phyloP scores from a whole-genome alignment of 306 rosid genomes.

The Mucuna pruriens region DNA sequence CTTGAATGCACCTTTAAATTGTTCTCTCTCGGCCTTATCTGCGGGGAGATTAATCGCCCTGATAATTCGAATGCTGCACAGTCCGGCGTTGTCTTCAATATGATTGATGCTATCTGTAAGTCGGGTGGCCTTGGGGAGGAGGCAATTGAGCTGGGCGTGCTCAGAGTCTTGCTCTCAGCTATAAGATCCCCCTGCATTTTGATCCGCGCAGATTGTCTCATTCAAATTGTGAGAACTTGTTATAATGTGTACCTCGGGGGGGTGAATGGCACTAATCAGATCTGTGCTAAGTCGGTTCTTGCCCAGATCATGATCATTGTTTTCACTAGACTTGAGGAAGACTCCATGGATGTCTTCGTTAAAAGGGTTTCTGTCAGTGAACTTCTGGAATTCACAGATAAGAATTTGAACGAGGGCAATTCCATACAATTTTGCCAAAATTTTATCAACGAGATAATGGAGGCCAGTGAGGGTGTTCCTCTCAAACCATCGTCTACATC shows the following conservation, averaged over 20 bases:
- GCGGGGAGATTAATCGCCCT: constrained; percentile 78
- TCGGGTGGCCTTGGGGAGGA: constrained; percentile 88
- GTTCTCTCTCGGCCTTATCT: constrained; percentile 81
- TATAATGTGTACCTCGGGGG: constrained; percentile 98
- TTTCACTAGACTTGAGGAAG: constrained; percentile 81
- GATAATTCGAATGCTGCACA: constrained; percentile 35
- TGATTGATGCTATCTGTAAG: constrained; percentile 79
- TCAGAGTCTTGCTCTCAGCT: constrained; percentile 80
- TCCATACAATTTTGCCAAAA: constrained; percentile 81
- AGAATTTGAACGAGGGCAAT: constrained; percentile 94
- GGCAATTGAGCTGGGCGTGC: constrained; percentile 78
- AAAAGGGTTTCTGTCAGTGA: constrained; percentile 71
- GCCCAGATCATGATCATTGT: constrained; percentile 91
- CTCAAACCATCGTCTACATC: constrained; percentile 28
- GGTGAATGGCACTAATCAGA: constrained; percentile 93
- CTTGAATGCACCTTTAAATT: constrained; percentile 89
- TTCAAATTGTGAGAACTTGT: constrained; percentile 86
- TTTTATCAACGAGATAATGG: constrained; percentile 87
- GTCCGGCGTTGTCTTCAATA: constrained; percentile 48
- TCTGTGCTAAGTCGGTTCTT: constrained; percentile 97
- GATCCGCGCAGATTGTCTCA: constrained; percentile 84
- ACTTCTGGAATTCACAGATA: constrained; percentile 90
- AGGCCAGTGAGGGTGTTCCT: constrained; percentile 67
- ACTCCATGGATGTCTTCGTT: constrained; percentile 59
- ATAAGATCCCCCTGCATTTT: constrained; percentile 77